Conservation (phyloP, 257 asterid genomes). For the Marsdenia floribunda region DNA sequence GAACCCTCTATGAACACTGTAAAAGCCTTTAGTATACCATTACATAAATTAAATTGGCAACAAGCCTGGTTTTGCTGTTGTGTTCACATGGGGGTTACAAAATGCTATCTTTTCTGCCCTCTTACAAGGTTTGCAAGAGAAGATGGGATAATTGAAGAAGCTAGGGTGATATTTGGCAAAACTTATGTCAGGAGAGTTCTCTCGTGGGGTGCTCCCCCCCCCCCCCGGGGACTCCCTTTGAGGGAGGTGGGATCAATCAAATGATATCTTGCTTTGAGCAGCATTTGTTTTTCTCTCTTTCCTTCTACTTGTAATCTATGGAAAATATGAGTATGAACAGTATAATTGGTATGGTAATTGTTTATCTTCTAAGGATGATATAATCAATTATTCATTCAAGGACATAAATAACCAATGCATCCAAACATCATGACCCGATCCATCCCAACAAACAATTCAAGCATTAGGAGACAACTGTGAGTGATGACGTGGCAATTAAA, state of each 20-base stretch:
- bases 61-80: not conserved
- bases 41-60: not conserved
- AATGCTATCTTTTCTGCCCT: not conserved
- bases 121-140: not conserved
- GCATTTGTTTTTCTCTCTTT: too few relatives aligned
- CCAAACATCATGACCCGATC: not conserved
- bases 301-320: not conserved
- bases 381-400: too few relatives aligned
- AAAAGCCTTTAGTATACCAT: not conserved
- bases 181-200: not conserved
- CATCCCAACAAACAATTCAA: not conserved
- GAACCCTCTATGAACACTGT: not conserved
- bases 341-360: not conserved
- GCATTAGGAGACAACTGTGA: not conserved
- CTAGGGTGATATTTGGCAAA: not conserved
- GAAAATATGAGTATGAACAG: not conserved
- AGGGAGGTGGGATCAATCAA: too few relatives aligned
- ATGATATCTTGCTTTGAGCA: too few relatives aligned
- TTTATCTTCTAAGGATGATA: not conserved
- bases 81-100: not conserved
- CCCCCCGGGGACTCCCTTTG: too few relatives aligned
- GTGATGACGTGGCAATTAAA: not conserved
- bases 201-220: too few relatives aligned
- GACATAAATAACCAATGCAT: not conserved
- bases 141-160: not conserved